phyloP scores from a whole-genome alignment of 2,329 filamentous ascomycete genomes.

The Scleromitrula shiraiana region DNA sequence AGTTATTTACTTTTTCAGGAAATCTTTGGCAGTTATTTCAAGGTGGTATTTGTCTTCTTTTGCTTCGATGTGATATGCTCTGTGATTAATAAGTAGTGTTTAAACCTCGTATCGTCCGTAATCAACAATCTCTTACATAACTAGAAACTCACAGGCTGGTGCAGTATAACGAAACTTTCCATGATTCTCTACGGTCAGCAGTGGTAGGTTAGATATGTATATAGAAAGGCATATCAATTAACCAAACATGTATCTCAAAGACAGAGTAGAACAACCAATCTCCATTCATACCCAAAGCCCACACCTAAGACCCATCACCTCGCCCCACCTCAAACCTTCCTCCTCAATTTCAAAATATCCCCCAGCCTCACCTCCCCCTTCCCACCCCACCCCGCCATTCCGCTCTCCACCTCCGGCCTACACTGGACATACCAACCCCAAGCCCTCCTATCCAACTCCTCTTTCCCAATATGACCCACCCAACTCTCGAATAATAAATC shows the following conservation, averaged over 20 bases:
- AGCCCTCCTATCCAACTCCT: conserved; percentile 66
- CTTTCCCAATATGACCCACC: conserved; percentile 50
- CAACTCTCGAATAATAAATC: conserved; percentile 68
- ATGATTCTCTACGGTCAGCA: too few relatives aligned
- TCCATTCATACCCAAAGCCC: background rate
- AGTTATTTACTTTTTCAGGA: conserved; percentile 18
- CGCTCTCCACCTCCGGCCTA: conserved; percentile 66
- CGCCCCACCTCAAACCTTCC: conserved; percentile 27
- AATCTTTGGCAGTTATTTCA: background rate
- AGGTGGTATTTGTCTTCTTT: background rate
- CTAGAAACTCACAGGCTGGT: too few relatives aligned
- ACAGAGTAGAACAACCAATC: too few relatives aligned
- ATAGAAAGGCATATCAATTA: too few relatives aligned
- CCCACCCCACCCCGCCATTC: conserved; percentile 73
- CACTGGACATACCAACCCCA: conserved; percentile 78
- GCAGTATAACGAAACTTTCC: too few relatives aligned
- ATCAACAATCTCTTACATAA: too few relatives aligned
- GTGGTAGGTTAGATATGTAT: too few relatives aligned
- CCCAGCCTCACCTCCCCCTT: conserved; percentile 62
- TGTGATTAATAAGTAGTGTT: background rate
- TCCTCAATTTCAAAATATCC: conserved; percentile 56
- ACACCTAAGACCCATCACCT: background rate
- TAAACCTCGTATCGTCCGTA: background rate
- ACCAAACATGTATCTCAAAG: too few relatives aligned
- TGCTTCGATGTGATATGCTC: background rate